These are phyloP conservation scores for Pythium myriotylum DNA, from an alignment of 352 stramenopile genomes.

Conservation along the genomic window DNA sequence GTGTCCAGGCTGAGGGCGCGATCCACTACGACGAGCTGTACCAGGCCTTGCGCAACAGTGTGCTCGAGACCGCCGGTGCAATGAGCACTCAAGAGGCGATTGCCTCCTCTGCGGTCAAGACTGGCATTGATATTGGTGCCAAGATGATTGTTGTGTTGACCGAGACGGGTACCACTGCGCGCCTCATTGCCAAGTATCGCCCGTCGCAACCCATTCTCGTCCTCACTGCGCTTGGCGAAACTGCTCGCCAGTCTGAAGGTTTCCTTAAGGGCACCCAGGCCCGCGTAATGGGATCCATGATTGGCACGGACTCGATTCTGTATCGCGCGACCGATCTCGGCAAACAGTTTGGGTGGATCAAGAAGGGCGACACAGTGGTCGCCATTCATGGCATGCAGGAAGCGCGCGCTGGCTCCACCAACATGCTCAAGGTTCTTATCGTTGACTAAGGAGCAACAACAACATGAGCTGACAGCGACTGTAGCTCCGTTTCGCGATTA, in stretches of 20 bases:
- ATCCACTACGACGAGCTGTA: constrained; percentile 92
- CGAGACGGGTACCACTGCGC: constrained; percentile 93
- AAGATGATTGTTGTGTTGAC: constrained; percentile 98
- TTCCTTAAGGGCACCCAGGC: constrained; percentile 68
- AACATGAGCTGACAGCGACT: background rate
- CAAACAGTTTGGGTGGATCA: constrained; percentile 88
- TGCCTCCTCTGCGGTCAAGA: constrained; percentile 97
- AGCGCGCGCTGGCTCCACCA: constrained; percentile 85
- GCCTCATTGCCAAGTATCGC: constrained; percentile 96
- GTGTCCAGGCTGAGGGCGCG: constrained; percentile 86
- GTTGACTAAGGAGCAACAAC: constrained; percentile 57
- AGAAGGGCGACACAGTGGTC: constrained; percentile 88
- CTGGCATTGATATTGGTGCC: constrained; percentile 95
- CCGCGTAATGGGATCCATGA: constrained; percentile 84
- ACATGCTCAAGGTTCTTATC: constrained; percentile 92
- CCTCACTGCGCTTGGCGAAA: constrained; percentile 69
- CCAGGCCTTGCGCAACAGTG: constrained; percentile 73
- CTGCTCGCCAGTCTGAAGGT: constrained; percentile 59
- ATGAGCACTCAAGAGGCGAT: constrained; percentile 93
- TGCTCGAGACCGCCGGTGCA: constrained; percentile 64
- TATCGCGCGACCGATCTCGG: constrained; percentile 86
- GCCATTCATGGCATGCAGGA: constrained; percentile 91
- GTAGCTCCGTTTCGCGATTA: background rate
- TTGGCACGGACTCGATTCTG: constrained; percentile 91
- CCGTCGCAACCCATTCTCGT: constrained; percentile 83